phyloP scores from a whole-genome alignment of 2,329 filamentous ascomycete species.

The Pestalotiopsis sp. region DNA sequence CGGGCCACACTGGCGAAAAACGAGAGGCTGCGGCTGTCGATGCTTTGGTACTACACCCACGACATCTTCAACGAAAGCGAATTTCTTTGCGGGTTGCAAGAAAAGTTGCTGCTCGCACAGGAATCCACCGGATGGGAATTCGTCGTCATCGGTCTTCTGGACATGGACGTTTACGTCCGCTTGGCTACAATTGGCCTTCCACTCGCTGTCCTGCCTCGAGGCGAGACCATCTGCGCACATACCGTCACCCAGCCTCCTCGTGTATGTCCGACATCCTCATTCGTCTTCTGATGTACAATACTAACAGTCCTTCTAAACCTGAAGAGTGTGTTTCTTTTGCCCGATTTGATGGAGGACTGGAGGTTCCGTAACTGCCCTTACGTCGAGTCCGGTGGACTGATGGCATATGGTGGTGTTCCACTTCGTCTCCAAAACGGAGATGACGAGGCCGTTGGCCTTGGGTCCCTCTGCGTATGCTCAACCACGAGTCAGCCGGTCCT shows the following conservation, averaged over 20 bases:
- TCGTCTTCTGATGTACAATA: not conserved
- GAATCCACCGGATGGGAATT: slow-evolving; percentile 48
- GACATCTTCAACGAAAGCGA: slow-evolving; percentile 41
- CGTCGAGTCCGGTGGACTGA: slow-evolving; percentile 41
- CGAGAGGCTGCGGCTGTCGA: slow-evolving; percentile 33
- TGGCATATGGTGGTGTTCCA: slow-evolving; percentile 43
- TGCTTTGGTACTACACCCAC: slow-evolving; percentile 48
- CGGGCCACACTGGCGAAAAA: slow-evolving; percentile 28
- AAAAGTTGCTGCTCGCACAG: slow-evolving; percentile 42
- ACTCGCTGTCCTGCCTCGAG: slow-evolving; percentile 43
- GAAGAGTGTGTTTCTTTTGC: slow-evolving; percentile 41
- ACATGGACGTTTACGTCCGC: slow-evolving; percentile 44
- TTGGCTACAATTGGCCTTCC: slow-evolving; percentile 44
- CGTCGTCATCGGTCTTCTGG: slow-evolving; percentile 46
- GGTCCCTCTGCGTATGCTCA: slow-evolving; percentile 46
- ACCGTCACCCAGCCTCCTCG: not conserved
- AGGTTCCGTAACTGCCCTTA: slow-evolving; percentile 43
- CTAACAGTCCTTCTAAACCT: slow-evolving; percentile 18
- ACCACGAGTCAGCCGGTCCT: slow-evolving; percentile 35
- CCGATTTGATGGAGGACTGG: slow-evolving; percentile 47
- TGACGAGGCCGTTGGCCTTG: slow-evolving; percentile 42
- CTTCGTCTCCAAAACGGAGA: slow-evolving; percentile 41
- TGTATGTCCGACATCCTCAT: not conserved
- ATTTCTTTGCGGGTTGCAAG: slow-evolving; percentile 42
- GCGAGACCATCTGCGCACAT: slow-evolving; percentile 34